A percentile compares a stretch with the other conserved stretches of the same genome.
These are phyloP conservation scores for Rhizopus microsporus DNA, from an alignment of 371 early-diverging fungal species.

Conservation along the genomic window DNA sequence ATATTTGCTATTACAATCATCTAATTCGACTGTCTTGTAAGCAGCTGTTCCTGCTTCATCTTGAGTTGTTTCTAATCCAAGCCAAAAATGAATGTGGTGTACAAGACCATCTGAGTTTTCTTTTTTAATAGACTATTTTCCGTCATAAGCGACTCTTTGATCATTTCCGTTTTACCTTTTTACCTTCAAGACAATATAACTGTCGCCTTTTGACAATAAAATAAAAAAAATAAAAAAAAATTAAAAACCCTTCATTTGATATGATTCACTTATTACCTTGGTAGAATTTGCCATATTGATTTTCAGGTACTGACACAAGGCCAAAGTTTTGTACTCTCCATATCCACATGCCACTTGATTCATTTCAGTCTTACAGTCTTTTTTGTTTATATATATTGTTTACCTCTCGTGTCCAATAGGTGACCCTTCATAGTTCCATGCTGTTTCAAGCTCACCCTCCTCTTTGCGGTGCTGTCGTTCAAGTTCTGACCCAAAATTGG, in stretches of 20 bases:
- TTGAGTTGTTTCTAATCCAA: constrained; percentile 71
- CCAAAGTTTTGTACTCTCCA: constrained; percentile 86
- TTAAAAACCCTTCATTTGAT: neutral
- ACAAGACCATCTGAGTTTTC: constrained; percentile 59
- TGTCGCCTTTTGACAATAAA: constrained; percentile 56
- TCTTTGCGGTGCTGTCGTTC: constrained; percentile 73
- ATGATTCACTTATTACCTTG: constrained; percentile 40
- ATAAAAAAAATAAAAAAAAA: neutral
- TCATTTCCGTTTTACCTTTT: constrained; percentile 8
- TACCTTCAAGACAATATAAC: constrained; percentile 79
- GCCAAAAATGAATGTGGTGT: constrained; percentile 87
- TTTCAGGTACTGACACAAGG: constrained; percentile 63
- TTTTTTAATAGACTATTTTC: constrained; percentile 63
- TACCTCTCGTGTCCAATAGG: constrained; percentile 55
- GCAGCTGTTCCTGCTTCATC: constrained; percentile 91
- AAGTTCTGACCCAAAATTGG: constrained; percentile 69
- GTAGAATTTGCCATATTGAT: constrained; percentile 72
- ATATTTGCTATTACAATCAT: constrained; percentile 64
- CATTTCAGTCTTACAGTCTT: neutral
- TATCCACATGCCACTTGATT: constrained; percentile 63
- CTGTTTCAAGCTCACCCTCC: constrained; percentile 68
- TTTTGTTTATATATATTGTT: constrained; percentile 1
- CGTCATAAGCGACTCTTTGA: constrained; percentile 1
- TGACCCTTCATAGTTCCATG: constrained; percentile 64
- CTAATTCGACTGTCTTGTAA: constrained; percentile 88